These are phyloP conservation scores for Aristolochia californica DNA, from an alignment of 164 flowering plant genomes.

Conservation along the genomic window DNA sequence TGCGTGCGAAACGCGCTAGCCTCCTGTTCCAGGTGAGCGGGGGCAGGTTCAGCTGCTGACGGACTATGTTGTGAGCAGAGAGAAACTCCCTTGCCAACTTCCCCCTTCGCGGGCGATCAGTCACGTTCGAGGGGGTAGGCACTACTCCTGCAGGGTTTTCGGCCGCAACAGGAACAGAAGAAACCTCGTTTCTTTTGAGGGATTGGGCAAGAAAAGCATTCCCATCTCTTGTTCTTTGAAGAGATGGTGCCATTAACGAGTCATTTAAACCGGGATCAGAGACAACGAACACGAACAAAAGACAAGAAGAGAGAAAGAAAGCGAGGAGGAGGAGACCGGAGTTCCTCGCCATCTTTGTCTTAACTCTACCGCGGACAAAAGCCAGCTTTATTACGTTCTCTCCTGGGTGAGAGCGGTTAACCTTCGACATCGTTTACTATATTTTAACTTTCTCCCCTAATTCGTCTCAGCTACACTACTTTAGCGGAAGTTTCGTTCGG, in stretches of 20 bases:
- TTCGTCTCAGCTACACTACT: no score
- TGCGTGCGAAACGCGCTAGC: slow-evolving; percentile 35
- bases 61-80: slow-evolving; percentile 45
- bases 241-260: no score
- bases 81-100: slow-evolving; percentile 25
- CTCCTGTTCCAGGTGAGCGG: slow-evolving; percentile 46
- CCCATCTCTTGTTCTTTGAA: no score
- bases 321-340: not conserved
- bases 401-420: no score
- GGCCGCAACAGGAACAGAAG: not conserved
- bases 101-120: not conserved
- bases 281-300: no score
- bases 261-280: no score
- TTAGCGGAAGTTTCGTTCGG: no score
- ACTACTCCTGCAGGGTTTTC: not conserved
- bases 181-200: not conserved
- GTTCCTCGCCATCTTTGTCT: not conserved
- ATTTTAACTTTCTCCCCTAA: no score
- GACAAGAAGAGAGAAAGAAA: not conserved
- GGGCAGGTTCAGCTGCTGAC: slow-evolving; percentile 19
- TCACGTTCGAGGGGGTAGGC: not conserved
- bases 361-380: no score
- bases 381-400: no score
- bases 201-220: not conserved
- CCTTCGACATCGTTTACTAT: no score